phyloP scores from a whole-genome alignment of 768 basidiomycete species.

The Candolleomyces efflorescens region DNA sequence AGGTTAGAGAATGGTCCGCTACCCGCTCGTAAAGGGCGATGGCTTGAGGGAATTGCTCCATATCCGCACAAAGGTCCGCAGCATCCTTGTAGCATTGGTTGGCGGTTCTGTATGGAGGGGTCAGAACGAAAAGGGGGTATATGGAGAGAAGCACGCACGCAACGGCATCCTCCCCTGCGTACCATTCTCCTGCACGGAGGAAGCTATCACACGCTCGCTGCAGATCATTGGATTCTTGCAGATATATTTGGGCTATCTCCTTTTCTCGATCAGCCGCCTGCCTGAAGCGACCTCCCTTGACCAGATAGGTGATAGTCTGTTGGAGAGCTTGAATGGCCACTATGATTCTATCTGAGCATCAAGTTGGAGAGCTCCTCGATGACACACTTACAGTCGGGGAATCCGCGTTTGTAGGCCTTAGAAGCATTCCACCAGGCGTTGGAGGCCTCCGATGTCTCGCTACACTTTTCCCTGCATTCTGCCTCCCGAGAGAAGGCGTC shows the following conservation, averaged over 20 bases:
- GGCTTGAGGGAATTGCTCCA: slow-evolving; percentile 81
- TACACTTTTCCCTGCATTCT: slow-evolving; percentile 85
- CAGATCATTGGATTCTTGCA: slow-evolving; percentile 77
- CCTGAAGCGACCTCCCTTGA: slow-evolving; percentile 83
- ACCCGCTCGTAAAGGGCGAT: slow-evolving; percentile 90
- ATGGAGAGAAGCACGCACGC: slow-evolving; percentile 59
- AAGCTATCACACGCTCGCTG: slow-evolving; percentile 88
- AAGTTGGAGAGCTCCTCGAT: slow-evolving; percentile 9
- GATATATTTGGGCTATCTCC: slow-evolving; percentile 91
- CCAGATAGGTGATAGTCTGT: slow-evolving; percentile 81
- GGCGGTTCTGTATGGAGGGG: slow-evolving; percentile 62
- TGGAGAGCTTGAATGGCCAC: slow-evolving; percentile 87
- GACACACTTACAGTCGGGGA: slow-evolving; percentile 67
- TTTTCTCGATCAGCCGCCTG: slow-evolving; percentile 99
- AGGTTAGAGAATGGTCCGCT: slow-evolving; percentile 75
- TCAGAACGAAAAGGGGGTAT: background rate
- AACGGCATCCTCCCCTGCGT: slow-evolving; percentile 93
- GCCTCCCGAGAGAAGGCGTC: slow-evolving; percentile 92
- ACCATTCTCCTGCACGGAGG: slow-evolving; percentile 93
- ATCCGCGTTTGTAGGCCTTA: slow-evolving; percentile 90
- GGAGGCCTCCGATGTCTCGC: slow-evolving; percentile 90
- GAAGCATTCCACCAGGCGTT: slow-evolving; percentile 99
- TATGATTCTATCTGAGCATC: slow-evolving; percentile 26
- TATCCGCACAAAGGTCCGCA: slow-evolving; percentile 88
- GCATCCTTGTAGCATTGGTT: slow-evolving; percentile 96